phyloP scores from a whole-genome alignment of 306 rosid genomes.

The Castanea sativa region DNA sequence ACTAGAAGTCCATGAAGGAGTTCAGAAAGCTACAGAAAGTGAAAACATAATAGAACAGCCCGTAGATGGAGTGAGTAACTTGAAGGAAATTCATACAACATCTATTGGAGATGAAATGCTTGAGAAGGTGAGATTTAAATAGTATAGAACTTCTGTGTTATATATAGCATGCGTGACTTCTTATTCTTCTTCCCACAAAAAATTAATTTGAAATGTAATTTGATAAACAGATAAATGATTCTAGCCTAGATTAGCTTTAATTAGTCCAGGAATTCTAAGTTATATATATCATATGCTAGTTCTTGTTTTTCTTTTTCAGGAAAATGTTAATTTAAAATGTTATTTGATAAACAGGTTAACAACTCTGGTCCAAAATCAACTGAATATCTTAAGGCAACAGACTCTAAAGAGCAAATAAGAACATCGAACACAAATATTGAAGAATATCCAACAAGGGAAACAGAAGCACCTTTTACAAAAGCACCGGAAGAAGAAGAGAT shows the following conservation, averaged over 20 bases:
- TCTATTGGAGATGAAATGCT: neutral
- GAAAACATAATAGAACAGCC: neutral
- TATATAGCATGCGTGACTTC: no score
- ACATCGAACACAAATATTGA: neutral
- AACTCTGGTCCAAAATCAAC: neutral
- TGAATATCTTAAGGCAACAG: neutral
- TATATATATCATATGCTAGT: no score
- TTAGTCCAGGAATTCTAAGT: no score
- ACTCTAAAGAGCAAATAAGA: neutral
- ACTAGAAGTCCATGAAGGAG: no score
- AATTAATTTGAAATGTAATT: no score
- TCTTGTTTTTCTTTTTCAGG: no score
- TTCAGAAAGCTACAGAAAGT: neutral
- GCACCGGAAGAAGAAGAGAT: constrained; percentile 5
- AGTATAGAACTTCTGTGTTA: neutral
- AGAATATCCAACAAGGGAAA: neutral
- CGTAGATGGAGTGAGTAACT: neutral
- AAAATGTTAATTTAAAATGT: no score
- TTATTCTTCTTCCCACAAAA: no score
- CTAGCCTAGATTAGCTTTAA: neutral
- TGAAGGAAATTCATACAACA: neutral
- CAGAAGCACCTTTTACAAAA: neutral
- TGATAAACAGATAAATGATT: no score
- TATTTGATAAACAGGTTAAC: neutral
- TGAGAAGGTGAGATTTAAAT: constrained; percentile 15